A percentile compares a stretch with the other conserved stretches of the same genome.
Evolutionary conservation across 179 eudicot species (phyloP).

Genomic region (Spergularia azorica): DNA sequence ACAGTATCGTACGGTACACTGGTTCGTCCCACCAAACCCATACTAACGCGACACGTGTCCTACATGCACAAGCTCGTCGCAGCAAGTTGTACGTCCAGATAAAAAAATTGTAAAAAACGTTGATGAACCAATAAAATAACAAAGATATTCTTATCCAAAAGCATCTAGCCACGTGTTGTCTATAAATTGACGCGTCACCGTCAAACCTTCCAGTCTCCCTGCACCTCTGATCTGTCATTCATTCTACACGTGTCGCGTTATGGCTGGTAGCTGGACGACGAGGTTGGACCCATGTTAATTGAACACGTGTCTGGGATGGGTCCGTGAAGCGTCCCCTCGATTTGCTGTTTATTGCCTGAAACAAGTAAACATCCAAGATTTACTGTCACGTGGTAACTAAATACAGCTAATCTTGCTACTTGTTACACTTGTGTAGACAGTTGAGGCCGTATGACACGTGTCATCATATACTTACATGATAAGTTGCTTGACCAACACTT

Average conservation of each 20-base stretch:
- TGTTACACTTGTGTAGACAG: neutral
- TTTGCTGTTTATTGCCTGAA: neutral
- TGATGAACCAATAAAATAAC: neutral
- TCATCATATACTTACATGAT: neutral
- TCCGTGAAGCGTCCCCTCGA: neutral
- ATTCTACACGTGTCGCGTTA: slow-evolving; percentile 9
- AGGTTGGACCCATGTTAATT: neutral
- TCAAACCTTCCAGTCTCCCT: slow-evolving; percentile 8
- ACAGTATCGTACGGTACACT: no score
- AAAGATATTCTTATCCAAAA: neutral
- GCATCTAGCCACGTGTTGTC: slow-evolving; percentile 24
- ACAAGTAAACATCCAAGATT: neutral
- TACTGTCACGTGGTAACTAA: slow-evolving; percentile 14
- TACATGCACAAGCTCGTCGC: slow-evolving; percentile 16
- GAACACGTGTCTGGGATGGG: neutral
- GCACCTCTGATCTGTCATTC: slow-evolving; percentile 20
- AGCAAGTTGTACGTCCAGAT: no score
- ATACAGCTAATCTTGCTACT: no score
- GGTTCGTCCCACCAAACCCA: neutral
- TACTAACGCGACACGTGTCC: slow-evolving; percentile 5
- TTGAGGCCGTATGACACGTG: neutral
- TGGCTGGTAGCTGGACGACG: neutral
- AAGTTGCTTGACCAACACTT: no score
- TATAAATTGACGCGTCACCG: slow-evolving; percentile 15
- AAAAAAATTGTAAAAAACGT: no score